phyloP scores from a whole-genome alignment of 495 filamentous ascomycete species.

The Penicillium crystallinum region DNA sequence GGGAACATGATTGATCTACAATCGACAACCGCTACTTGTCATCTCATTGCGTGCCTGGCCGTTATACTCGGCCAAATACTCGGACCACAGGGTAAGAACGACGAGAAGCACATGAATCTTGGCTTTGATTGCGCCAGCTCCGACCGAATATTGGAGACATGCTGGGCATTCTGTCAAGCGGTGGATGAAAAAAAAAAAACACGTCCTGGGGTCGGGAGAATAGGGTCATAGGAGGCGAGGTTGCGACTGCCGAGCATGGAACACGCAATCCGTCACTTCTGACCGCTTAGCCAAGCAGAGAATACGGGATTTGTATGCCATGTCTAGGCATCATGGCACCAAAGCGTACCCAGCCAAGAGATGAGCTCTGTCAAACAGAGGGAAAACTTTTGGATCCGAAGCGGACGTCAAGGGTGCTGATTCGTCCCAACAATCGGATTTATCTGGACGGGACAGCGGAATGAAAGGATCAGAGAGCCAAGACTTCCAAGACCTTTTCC shows the following conservation, averaged over 20 bases:
- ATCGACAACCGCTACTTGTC: background rate
- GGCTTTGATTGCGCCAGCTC: background rate
- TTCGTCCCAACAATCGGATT: background rate
- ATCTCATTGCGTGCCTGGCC: background rate
- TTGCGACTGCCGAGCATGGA: slow-evolving; percentile 5
- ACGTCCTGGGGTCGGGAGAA: background rate
- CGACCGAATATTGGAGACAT: too few species aligned
- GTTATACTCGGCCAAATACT: background rate
- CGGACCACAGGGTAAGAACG: background rate
- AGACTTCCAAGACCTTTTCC: background rate
- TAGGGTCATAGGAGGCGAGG: too few species aligned
- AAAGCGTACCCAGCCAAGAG: background rate
- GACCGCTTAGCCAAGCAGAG: slow-evolving; percentile 9
- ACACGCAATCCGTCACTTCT: slow-evolving; percentile 5
- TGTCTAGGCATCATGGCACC: background rate
- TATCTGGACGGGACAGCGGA: slow-evolving; percentile 9
- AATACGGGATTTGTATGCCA: slow-evolving; percentile 1
- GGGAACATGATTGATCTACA: background rate
- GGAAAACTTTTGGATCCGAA: background rate
- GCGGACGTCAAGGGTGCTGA: background rate
- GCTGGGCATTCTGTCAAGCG: background rate
- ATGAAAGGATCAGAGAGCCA: slow-evolving; percentile 8
- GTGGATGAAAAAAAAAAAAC: background rate
- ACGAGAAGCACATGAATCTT: background rate
- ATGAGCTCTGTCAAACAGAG: background rate